Evolutionary conservation across 148 eudicot genomes (phyloP), one percentile per base, ranked within the genome.

Genomic region (Rhododendron williamsianum): DNA sequence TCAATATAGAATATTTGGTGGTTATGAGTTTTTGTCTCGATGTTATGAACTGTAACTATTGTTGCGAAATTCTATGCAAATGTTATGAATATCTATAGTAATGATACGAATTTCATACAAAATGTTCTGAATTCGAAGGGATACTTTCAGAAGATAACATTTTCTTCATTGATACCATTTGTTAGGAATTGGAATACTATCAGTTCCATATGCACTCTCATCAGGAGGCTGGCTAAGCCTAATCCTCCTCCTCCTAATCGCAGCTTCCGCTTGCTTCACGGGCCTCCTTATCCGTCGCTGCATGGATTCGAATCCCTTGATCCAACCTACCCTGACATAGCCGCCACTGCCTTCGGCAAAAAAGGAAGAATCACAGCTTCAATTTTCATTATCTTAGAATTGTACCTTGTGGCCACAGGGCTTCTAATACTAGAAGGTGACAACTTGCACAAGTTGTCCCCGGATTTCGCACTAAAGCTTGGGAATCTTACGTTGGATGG

Each of bases 171-270:
- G 33, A 13, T n/a, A 23, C 71, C 27, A n/a, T 27, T 27, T 43
- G 43, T 48, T 72, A 92, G 94, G 93, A 72, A 86, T 90, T 74
- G 93, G 91, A 63, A 88, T 92, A 33, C 82, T 92, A 6, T 88
- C 93, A 18, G 72, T 85, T 23, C 93, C 94, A 4, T 92, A 91
- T 78, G 94, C 94, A 18, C 83, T 92, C 27, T 84, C 93, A 13
- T 78, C 86, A 27, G 92, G 93, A 76, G 94, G 94, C 11, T 92
- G 94, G 94, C 49, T 91, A 48, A 89, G 93, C 88, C 45, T 92
- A 36, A 79, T 91, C 43, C 51, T 88, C 15, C 90, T 92, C 2
- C 83, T 90, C 7, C 19, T 81, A 25, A 89, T 91, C 23, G 85
- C 92, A 1, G 76, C 83, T 8, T 82, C 89, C 3, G 78, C 92